Base-by-base conservation (phyloP, 176 grass and related monocot genomes). In the Ananas comosus region DNA sequence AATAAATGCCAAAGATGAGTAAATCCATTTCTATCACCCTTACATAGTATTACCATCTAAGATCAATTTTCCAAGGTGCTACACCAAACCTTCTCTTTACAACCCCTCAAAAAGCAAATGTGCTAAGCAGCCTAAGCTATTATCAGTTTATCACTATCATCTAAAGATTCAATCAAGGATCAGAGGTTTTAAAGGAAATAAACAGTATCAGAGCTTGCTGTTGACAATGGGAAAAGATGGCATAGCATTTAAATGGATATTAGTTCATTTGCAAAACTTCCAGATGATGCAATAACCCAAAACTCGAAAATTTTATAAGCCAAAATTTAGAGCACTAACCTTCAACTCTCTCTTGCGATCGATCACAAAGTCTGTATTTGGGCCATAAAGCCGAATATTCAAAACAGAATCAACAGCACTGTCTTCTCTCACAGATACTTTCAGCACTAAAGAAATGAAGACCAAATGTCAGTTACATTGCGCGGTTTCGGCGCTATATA, bases 351-450 rank as follows among this genome's bases (percentile, higher is more conserved):
- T 87, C 75, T 99, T 81, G 14, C 94, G 89, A 73, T 99, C 94
- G 48, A 99, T 99, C 73, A 99, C 89, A 66, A 93, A 80, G 70
- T 99, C 94, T 0, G 89, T 93, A 72, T 90, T 93, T 51, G 94
- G 94, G 66, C 94, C 94, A 80, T 88, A 99, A 48, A 99, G 73
- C 48, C 94, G 89, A 76, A 99, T 87, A 59, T 86, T 90, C 65
- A 99, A 69, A 82, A 79, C 24, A 73, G 73, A 83, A 66, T 79
- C 64, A 22, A 64, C 80, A 51, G 12, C 82, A 8, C 16, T 67
- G 2, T 70, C 77, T 69, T 88, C 82, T 82, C 78, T 84, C 11
- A 76, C 74, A 72, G 82, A 90, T 17, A 99, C 89, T 72, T 99
- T 99, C 17, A 99, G 77, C 78, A 99, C 94, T 99, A 61, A 51